These are phyloP conservation scores for Leccinum subtestaceum DNA, from an alignment of 768 basidiomycete genomes.

Conservation along the genomic window DNA sequence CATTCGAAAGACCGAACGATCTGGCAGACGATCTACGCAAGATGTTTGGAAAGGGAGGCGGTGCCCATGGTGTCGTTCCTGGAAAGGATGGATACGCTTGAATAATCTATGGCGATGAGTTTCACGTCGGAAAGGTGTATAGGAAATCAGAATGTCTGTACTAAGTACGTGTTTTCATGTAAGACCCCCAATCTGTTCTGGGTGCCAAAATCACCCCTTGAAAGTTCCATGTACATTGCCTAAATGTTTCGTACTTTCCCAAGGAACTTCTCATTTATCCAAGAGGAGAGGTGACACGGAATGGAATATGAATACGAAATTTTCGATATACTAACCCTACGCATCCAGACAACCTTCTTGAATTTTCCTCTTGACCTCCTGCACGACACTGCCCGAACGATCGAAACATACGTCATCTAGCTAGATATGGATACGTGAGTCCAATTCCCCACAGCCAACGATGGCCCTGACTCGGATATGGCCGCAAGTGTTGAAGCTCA, in stretches of 20 bases:
- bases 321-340: not conserved
- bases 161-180: no score
- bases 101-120: not conserved
- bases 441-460: not conserved
- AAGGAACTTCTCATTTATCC: not conserved
- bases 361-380: not conserved
- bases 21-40: conserved; percentile 49
- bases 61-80: conserved; percentile 45
- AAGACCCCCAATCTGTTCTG: no score
- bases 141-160: no score
- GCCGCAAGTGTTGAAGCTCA: not conserved
- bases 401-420: not conserved
- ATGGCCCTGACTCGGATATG: not conserved
- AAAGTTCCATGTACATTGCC: no score
- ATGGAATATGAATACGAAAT: no score
- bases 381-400: not conserved
- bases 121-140: no score
- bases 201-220: no score
- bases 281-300: no score
- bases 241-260: no score
- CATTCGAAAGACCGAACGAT: conserved; percentile 46
- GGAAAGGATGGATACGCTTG: conserved; percentile 42
- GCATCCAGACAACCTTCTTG: not conserved
- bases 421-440: not conserved
- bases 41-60: conserved; percentile 56